These are phyloP conservation scores for Colletotrichum sp. DNA, from an alignment of 2,329 filamentous ascomycete species.

Conservation along the genomic window DNA sequence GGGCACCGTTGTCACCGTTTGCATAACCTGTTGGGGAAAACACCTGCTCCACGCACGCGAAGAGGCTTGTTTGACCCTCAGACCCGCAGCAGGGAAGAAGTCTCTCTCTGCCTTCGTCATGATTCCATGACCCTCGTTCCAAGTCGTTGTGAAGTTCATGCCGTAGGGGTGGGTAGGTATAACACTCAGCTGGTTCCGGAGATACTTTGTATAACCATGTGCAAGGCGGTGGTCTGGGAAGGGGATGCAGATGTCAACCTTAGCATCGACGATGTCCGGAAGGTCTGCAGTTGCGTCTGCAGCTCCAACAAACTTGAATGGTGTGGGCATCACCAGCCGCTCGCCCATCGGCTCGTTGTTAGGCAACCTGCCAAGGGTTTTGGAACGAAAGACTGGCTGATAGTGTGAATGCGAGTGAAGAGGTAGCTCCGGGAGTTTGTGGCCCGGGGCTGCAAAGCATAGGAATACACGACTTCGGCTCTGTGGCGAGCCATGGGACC, in stretches of 20 bases:
- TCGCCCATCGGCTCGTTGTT: slow-evolving; percentile 66
- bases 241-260: slow-evolving; percentile 64
- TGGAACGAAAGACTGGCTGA: slow-evolving; percentile 18
- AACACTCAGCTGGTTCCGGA: slow-evolving; percentile 52
- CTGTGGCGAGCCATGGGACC: slow-evolving; percentile 72
- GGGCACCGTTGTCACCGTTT: slow-evolving; percentile 66
- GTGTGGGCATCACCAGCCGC: slow-evolving; percentile 54
- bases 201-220: slow-evolving; percentile 38
- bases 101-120: slow-evolving; percentile 44
- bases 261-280: slow-evolving; percentile 65
- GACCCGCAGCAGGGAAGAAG: slow-evolving; percentile 39
- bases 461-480: slow-evolving; percentile 73
- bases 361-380: slow-evolving; percentile 60
- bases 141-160: slow-evolving; percentile 56
- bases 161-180: slow-evolving; percentile 67
- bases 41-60: slow-evolving; percentile 60
- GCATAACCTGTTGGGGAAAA: slow-evolving; percentile 56
- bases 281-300: slow-evolving; percentile 63
- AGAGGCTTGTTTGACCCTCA: not conserved
- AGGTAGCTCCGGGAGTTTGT: slow-evolving; percentile 61
- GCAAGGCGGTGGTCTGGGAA: slow-evolving; percentile 72
- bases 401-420: slow-evolving; percentile 69
- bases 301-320: slow-evolving; percentile 65
- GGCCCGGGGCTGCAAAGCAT: slow-evolving; percentile 71
- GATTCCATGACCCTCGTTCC: slow-evolving; percentile 39